A percentile compares a stretch with the other conserved stretches of the same genome.
These are phyloP conservation scores for Phaeomoniella chlamydospora DNA, from an alignment of 2,329 filamentous ascomycete genomes.

Conservation along the genomic window DNA sequence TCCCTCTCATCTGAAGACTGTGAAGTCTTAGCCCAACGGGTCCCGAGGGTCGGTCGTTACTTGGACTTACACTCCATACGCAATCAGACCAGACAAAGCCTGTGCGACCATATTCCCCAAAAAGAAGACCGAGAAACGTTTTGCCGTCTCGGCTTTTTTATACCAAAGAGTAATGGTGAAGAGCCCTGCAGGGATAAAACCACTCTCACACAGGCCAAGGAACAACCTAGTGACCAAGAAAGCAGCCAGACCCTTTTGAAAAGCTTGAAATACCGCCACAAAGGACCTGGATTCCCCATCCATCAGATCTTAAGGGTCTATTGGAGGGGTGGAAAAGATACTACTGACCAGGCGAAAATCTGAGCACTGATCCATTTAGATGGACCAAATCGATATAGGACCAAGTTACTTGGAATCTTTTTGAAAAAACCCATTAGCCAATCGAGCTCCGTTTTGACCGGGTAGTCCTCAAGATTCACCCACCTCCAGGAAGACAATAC, in stretches of 20 bases:
- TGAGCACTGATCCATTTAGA: slow-evolving; percentile 39
- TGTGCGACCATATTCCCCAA: slow-evolving; percentile 40
- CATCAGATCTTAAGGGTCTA: too few species aligned
- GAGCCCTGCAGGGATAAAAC: slow-evolving; percentile 39
- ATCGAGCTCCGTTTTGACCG: background rate
- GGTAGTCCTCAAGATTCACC: too few species aligned
- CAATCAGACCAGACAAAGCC: slow-evolving; percentile 23
- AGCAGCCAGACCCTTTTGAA: slow-evolving; percentile 29
- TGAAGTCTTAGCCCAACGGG: too few species aligned
- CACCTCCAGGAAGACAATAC: slow-evolving; percentile 33
- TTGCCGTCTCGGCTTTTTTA: slow-evolving; percentile 35
- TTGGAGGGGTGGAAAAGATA: too few species aligned
- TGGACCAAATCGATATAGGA: slow-evolving; percentile 36
- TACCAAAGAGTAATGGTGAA: slow-evolving; percentile 43
- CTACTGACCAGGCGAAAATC: slow-evolving; percentile 36
- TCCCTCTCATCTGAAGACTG: slow-evolving; percentile 33
- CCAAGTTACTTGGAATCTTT: slow-evolving; percentile 39
- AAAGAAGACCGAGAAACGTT: slow-evolving; percentile 40
- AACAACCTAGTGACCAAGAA: slow-evolving; percentile 37
- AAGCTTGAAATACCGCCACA: slow-evolving; percentile 41
- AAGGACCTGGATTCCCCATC: too few species aligned
- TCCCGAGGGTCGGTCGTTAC: too few species aligned
- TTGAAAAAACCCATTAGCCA: too few species aligned
- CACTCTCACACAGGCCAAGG: slow-evolving; percentile 38
- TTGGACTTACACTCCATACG: too few species aligned